phyloP scores from a whole-genome alignment of 345 rosid genomes.

The rapeseed (Brassica napus) region DNA sequence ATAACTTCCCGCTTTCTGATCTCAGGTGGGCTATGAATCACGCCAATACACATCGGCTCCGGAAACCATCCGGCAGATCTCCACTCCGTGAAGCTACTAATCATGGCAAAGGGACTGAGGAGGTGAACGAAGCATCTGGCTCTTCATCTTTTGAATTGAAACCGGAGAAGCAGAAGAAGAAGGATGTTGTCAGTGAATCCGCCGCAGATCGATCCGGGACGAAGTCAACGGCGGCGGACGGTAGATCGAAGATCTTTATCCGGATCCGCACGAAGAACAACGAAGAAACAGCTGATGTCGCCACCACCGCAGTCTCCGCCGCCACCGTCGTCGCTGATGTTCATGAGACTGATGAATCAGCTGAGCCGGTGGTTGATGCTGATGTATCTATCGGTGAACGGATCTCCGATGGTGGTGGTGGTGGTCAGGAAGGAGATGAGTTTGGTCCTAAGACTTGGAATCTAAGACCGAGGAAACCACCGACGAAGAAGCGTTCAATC shows the following conservation, averaged over 20 bases:
- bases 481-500: conserved; percentile 39
- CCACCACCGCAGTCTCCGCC: conserved; percentile 12
- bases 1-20: conserved; percentile 62
- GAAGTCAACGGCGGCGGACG: conserved; percentile 41
- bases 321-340: conserved; percentile 5
- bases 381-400: conserved; percentile 44
- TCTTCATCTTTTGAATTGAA: conserved; percentile 29
- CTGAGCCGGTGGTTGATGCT: conserved; percentile 21
- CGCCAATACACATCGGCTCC: conserved; percentile 45
- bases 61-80: conserved; percentile 46
- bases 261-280: conserved; percentile 46
- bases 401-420: conserved; percentile 40
- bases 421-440: conserved; percentile 45
- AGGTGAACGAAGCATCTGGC: conserved; percentile 28
- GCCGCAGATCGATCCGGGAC: conserved; percentile 40
- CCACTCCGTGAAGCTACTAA: conserved; percentile 37
- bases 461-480: conserved; percentile 59
- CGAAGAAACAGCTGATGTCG: conserved; percentile 38
- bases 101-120: conserved; percentile 14
- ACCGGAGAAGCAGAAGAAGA: conserved; percentile 26
- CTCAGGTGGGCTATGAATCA: conserved; percentile 63
- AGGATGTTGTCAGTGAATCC: conserved; percentile 15
- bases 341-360: conserved; percentile 8
- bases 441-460: conserved; percentile 64
- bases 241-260: conserved; percentile 53